Conservation (phyloP, 352 stramenopile species). For the Phytophthora citricola region DNA sequence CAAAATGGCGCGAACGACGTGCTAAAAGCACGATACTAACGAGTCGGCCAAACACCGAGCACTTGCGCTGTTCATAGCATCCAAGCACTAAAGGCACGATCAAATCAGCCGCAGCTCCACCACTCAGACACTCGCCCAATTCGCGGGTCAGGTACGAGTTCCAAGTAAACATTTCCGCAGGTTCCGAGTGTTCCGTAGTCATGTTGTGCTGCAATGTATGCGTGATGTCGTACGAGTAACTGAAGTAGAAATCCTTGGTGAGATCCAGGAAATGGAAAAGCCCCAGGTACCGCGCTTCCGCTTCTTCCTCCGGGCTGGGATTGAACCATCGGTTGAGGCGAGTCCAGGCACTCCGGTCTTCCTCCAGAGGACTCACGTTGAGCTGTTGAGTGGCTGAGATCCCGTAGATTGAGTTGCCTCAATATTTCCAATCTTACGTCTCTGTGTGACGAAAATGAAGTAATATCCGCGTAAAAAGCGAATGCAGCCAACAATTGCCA, state of each 20-base stretch:
- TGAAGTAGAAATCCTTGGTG: conserved; percentile 99
- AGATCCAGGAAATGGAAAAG: conserved; percentile 99
- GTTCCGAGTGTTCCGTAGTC: conserved; percentile 76
- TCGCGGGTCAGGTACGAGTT: conserved; percentile 97
- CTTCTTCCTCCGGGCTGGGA: conserved; percentile 81
- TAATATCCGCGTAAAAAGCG: conserved; percentile 99
- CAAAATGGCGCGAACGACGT: conserved; percentile 97
- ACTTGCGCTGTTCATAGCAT: conserved; percentile 97
- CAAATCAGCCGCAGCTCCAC: conserved; percentile 83
- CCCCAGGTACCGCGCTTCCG: conserved; percentile 92
- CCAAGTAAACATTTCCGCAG: conserved; percentile 97
- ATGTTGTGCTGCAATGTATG: conserved; percentile 98
- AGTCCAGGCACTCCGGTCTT: conserved; percentile 62
- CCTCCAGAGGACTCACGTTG: conserved; percentile 69
- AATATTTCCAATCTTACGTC: conserved; percentile 96
- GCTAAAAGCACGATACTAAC: conserved; percentile 97
- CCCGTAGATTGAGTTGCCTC: conserved; percentile 97
- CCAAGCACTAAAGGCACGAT: conserved; percentile 94
- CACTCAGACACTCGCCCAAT: conserved; percentile 87
- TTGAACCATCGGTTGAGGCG: conserved; percentile 89
- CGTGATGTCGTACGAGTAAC: conserved; percentile 99
- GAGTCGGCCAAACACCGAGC: conserved; percentile 94
- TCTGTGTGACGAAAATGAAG: conserved; percentile 97
- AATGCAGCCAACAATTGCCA: conserved; percentile 98
- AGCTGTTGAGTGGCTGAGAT: conserved; percentile 95